Evolutionary conservation across 805 yeast genomes (phyloP).

Genomic region (Teunomyces funiuensis): DNA sequence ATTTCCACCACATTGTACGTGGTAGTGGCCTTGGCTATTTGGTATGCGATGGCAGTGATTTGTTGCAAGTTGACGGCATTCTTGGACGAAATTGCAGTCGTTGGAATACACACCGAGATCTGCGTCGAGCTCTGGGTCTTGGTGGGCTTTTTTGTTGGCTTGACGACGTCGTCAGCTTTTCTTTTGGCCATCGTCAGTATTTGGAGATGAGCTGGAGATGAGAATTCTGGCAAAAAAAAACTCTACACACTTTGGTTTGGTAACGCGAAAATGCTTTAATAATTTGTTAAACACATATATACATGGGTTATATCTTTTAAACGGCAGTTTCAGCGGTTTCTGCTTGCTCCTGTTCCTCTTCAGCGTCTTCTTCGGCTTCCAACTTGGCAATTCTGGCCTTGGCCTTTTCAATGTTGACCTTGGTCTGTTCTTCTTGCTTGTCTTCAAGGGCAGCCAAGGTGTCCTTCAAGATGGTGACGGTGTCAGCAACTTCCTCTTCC

Average conservation of each 20-base stretch:
- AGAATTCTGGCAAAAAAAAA: neutral
- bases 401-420: slow-evolving; percentile 71
- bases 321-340: slow-evolving; percentile 22
- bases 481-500: slow-evolving; percentile 64
- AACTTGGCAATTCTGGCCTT: slow-evolving; percentile 73
- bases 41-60: slow-evolving; percentile 70
- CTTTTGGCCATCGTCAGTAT: slow-evolving; percentile 20
- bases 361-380: slow-evolving; percentile 47
- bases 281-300: slow-evolving; percentile 1
- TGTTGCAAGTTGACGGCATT: slow-evolving; percentile 70
- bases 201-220: neutral
- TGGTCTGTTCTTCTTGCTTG: slow-evolving; percentile 80
- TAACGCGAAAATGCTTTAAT: slow-evolving; percentile 1
- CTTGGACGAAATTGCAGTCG: slow-evolving; percentile 53
- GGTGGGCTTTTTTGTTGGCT: slow-evolving; percentile 31
- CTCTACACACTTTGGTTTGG: neutral
- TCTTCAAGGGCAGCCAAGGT: slow-evolving; percentile 67
- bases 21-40: slow-evolving; percentile 74
- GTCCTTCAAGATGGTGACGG: slow-evolving; percentile 65
- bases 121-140: slow-evolving; percentile 26
- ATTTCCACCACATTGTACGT: slow-evolving; percentile 72
- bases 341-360: slow-evolving; percentile 32
- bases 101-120: slow-evolving; percentile 71
- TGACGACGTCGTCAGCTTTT: slow-evolving; percentile 18
- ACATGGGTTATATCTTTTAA: slow-evolving; percentile 3